A percentile compares a stretch with the other conserved stretches of the same genome.
phyloP scores from a whole-genome alignment of 2,329 filamentous ascomycete genomes.

The Microcyclospora pomicola region DNA sequence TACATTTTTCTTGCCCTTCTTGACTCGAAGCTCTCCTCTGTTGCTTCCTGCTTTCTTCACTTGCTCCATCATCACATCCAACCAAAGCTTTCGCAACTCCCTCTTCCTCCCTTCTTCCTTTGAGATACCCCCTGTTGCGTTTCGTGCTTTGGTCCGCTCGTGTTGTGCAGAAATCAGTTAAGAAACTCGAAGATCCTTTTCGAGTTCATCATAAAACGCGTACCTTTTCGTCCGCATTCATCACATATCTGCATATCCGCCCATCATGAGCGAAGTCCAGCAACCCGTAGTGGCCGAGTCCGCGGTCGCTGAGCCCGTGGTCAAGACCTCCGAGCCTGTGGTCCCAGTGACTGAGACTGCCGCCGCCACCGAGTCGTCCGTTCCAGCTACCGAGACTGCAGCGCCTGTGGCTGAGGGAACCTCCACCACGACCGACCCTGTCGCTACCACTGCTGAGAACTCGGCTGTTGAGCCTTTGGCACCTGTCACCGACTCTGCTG shows the following conservation, averaged over 20 bases:
- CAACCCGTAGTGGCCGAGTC: slow-evolving; percentile 1
- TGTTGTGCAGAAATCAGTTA: too few relatives aligned
- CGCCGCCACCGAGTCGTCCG: not conserved
- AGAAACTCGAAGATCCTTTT: too few relatives aligned
- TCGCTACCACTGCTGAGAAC: not conserved
- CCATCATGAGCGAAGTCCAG: slow-evolving; percentile 3
- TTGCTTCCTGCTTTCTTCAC: not conserved
- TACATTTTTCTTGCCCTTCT: too few relatives aligned
- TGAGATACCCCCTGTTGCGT: slow-evolving; percentile 1
- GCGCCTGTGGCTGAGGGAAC: not conserved
- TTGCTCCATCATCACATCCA: not conserved
- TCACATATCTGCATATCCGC: too few relatives aligned
- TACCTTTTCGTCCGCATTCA: not conserved
- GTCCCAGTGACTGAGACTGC: not conserved
- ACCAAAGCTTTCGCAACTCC: too few relatives aligned
- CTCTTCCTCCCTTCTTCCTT: not conserved
- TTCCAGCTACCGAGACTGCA: slow-evolving; percentile 1
- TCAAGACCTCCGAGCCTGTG: slow-evolving; percentile 2
- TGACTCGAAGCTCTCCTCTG: not conserved
- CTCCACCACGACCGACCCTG: slow-evolving; percentile 14
- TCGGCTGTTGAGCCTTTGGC: not conserved
- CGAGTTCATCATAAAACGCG: not conserved
- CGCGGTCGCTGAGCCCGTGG: not conserved
- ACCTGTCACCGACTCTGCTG: slow-evolving; percentile 1
- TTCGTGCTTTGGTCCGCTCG: too few relatives aligned